These are phyloP conservation scores for Microbotryum silenes-acaulis DNA, from an alignment of 1,284 basidiomycete species.

Conservation along the genomic window DNA sequence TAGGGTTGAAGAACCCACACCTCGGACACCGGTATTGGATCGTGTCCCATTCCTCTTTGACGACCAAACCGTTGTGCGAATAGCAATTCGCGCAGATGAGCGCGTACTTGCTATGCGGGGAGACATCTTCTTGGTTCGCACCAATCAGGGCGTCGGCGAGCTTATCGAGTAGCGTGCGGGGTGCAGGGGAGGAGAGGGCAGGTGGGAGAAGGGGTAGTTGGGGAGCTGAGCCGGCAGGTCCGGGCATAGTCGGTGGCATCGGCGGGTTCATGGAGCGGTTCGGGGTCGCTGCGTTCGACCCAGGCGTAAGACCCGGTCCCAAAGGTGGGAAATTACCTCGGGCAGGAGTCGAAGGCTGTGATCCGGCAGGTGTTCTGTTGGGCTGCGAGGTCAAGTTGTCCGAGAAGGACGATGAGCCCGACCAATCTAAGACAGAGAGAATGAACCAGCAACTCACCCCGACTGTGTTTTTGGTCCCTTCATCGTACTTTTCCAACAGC, in stretches of 20 bases:
- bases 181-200: slow-evolving; percentile 29
- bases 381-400: no score
- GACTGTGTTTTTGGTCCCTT: slow-evolving; percentile 39
- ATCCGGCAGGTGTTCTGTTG: no score
- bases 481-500: slow-evolving; percentile 85
- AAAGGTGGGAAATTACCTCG: no score
- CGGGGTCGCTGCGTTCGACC: no score
- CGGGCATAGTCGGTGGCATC: no score
- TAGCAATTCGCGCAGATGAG: slow-evolving; percentile 91
- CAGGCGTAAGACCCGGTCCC: no score
- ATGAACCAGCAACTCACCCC: not conserved
- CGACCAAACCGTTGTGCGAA: slow-evolving; percentile 86
- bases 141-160: slow-evolving; percentile 43
- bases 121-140: slow-evolving; percentile 40
- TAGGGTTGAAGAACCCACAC: slow-evolving; percentile 64
- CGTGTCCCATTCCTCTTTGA: slow-evolving; percentile 79
- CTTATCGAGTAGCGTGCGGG: slow-evolving; percentile 40
- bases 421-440: no score
- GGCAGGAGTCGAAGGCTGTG: no score
- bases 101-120: slow-evolving; percentile 61
- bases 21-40: slow-evolving; percentile 71
- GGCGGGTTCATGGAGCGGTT: no score
- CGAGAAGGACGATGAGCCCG: no score
- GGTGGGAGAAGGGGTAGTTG: slow-evolving; percentile 28
- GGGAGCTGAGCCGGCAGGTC: not conserved